Base-by-base conservation (phyloP, 2,329 filamentous ascomycete species). In the Aspergillus sp. region DNA sequence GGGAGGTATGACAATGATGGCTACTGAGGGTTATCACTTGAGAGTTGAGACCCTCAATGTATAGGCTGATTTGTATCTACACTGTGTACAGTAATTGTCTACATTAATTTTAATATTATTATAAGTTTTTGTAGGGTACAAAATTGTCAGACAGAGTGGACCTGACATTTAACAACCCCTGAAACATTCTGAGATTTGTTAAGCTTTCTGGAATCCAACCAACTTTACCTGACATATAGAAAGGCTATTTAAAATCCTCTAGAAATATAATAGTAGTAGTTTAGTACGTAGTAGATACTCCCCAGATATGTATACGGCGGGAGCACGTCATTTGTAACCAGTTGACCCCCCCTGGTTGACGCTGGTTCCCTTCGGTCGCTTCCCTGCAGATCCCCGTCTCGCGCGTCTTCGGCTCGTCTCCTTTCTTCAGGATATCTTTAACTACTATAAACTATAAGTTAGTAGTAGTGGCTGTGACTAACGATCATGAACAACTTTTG, bases 301-400 rank as follows among this genome's bases (percentile, higher is more conserved):
- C 2, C 32, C 32, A 36, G 11, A 5, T 13, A 36, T 15, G 32
- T 36, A 36, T 36, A 36, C 11, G 50, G 49, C 59, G 50, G 59
- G 55, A 36, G 52, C 52, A 59, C 58, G 52, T 59, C 58, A 59
- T 59, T 59, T 8, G 47, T 27, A 44, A 15, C 23, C 17, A 51
- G 5, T 6, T 30, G 5, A 36, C 19, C 19, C 19, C 21, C 23
- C 38, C 38, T 55, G 53, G 21, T 44, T 55, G 53, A n/a, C n/a
- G 23, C 39, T 27, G 36, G 25, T 47, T 51, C 53, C 54, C 58
- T 59, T 49, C 47, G 54, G 47, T 54, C 52, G 47, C 56, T 57
- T 44, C 36, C 41, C 50, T 62, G 60, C 60, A 60, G 60, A 62
- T 60, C 57, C 30, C 60, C 49, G 58, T 60, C 49, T 57, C 47